Percentiles rank a stretch among this genome's conserved stretches.
Conservation (phyloP, 352 stramenopile genomes). For the Phytophthora vignae region DNA sequence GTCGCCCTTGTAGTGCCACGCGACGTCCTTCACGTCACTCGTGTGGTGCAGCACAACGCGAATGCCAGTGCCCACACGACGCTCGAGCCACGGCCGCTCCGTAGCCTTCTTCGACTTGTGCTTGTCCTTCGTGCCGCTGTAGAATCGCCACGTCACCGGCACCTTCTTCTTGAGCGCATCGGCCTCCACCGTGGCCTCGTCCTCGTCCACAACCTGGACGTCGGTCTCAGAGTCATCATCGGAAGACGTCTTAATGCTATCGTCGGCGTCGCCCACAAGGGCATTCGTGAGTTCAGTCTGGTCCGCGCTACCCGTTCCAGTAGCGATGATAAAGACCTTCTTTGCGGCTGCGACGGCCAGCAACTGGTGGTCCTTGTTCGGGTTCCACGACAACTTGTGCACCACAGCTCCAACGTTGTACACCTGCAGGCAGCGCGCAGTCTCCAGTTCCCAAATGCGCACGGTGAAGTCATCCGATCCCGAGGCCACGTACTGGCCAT, state of each 20-base stretch:
- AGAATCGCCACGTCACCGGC: constrained; percentile 91
- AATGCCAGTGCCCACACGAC: constrained; percentile 83
- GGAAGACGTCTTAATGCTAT: constrained; percentile 61
- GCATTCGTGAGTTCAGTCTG: constrained; percentile 96
- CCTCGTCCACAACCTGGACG: constrained; percentile 75
- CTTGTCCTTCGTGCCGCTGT: constrained; percentile 84
- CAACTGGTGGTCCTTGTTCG: constrained; percentile 96
- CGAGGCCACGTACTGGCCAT: constrained; percentile 97
- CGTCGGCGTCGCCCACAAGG: constrained; percentile 89
- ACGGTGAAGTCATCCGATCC: constrained; percentile 96
- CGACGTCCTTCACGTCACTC: constrained; percentile 92
- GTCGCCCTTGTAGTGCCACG: constrained; percentile 99
- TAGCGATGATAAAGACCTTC: constrained; percentile 94
- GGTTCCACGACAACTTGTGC: constrained; percentile 97
- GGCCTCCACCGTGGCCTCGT: constrained; percentile 71
- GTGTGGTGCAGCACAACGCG: constrained; percentile 90
- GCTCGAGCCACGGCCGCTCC: constrained; percentile 70
- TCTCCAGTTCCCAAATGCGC: constrained; percentile 97
- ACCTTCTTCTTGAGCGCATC: constrained; percentile 91
- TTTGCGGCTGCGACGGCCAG: constrained; percentile 93
- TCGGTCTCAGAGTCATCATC: constrained; percentile 49
- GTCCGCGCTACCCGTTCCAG: constrained; percentile 93
- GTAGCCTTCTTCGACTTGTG: constrained; percentile 63
- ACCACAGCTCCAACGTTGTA: constrained; percentile 94
- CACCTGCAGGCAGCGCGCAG: constrained; percentile 90